Evolutionary conservation across 2,329 filamentous ascomycete species (phyloP), one percentile per base, ranked within the genome.

Genomic region (Clathrospora elynae): DNA sequence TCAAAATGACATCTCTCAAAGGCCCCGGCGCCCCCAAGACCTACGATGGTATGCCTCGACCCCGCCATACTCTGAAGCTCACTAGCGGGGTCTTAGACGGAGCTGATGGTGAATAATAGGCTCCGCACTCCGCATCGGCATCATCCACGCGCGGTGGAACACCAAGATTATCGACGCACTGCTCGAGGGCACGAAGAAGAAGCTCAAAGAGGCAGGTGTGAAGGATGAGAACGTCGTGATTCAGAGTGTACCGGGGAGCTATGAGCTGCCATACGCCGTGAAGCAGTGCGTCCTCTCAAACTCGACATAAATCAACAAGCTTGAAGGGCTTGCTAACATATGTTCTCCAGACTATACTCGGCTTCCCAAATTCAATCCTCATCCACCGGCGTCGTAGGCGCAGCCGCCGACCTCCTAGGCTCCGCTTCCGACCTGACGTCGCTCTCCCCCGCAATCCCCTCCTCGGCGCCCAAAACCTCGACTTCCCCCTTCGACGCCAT

Each of bases 61-160:
- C 28, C 33, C 43, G 32, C 34, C 28, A n/a, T 14, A n/a, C 5
- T 32, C 34, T 24, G 33, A 33, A 19, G 4, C 22, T 33, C 17
- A 6, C 16, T 33, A 24, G 3, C 10, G 33, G 17, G 23, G 9
- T 11, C 25, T 34, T 23, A 24, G 13, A 16, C 35, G 57, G 42
- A 57, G n/a, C 47, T 33, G 3, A 26, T 13, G 10, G 14, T n/a
- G 9, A 11, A 5, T 35, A 78, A 5, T 35, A 78, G 75, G 76
- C 56, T 74, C 73, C 7, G 78, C 77, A 64, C 82, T 99, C 53
- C 89, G 93, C 67, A 86, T 99, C 68, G 92, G 88, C 67, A 97
- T 99, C 67, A 82, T 99, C 46, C 93, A 97, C 75, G 92, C 92
- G 46, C 85, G 93, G 63, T 99, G 93, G 93, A 99, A 99, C 76